Base-by-base conservation (phyloP, 2,329 filamentous ascomycete species). In the Arthrobotrys sinensis region DNA sequence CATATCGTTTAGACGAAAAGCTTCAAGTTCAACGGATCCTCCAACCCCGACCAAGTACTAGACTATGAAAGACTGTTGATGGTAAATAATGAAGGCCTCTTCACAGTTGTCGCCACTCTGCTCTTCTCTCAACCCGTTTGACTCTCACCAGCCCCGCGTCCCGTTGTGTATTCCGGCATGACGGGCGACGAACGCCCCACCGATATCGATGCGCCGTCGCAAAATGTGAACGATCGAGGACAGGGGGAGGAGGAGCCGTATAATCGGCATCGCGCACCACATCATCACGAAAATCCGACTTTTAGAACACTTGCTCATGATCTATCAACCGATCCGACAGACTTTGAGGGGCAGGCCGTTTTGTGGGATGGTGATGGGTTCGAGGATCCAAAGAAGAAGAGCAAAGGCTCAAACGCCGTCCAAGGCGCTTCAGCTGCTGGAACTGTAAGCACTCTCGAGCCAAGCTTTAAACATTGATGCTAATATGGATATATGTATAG, bases 401-500 rank as follows among this genome's bases (percentile, higher is more conserved):
- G 62, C 24, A 78, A 72, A 57, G 62, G 75, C 24, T 67, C 53
- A 45, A 79, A 79, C 16, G 70, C 76, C 34, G 69, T 79, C 2
- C 76, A 79, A 62, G 76, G 76, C 16, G 76, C 69, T 36, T 79
- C 76, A 4, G 76, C 76, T 1, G 76, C 76, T 40, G 68, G 76
- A 11, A 67, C 64, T 34, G 68, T 72, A 38, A 55, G 68, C n/a
- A 6, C 10, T 32, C 1, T 34, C 1, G 6, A 28, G 19, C 8
- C 12, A 6, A 28, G 7, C 28, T 60, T 28, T 14, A 43, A 10
- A 2, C 3, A 24, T 16, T 24, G 36, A 8, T 43, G 11, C 55
- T 60, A 11, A 60, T 60, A n/a, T 53, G 3, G 40, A 28, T 3
- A 14, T 4, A 40, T 40, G 4, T 10, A 8, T 48, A 72, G 43